Evolutionary conservation across 129 eudicot genomes (phyloP), one percentile per base, ranked within the genome.

Genomic region (Artemisia argyi): DNA sequence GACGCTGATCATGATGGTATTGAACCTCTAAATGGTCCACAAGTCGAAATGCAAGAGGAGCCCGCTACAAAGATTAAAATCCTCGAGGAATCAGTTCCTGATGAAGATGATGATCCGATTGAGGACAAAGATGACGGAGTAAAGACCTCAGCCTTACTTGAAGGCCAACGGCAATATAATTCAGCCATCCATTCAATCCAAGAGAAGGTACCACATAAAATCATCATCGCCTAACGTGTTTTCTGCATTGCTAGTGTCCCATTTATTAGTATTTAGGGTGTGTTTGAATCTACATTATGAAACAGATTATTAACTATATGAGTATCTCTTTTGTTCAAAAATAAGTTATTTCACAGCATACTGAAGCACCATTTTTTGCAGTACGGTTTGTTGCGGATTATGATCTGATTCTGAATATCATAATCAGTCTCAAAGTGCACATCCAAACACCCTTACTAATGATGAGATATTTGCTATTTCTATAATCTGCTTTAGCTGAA

Each of bases 91-190:
- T 67, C 86, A 73, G 60, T 76, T 65, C 82, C 79, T 15, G 92
- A 76, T 67, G 87, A 90, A 55, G 86, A 72, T 75, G 89, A 73
- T 64, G 91, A 86, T 32, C 18, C 68, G 60, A 74, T 61, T 64
- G 86, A 84, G 65, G 56, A 44, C 55, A 87, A 76, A 17, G 77
- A 67, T 74, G 66, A 69, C 42, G 84, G 77, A 65, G 82, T 73
- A 10, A 90, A 94, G 80, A 70, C 88, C 12, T 91, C 89, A 4
- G 97, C 86, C 78, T 81, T 95, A 66, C 90, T 95, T 77, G 99
- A 95, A 84, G 99, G 99, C 19, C 97, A 95, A 71, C 83, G 96
- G 65, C 87, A 95, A 84, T 95, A 95, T 80, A 95, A 95, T 72
- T 90, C 97, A 26, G 94, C 78, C 49, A 91, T 95, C 30, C 99